Evolutionary conservation across 495 filamentous ascomycete species (phyloP).

Genomic region (Penicillium egyptiacum): DNA sequence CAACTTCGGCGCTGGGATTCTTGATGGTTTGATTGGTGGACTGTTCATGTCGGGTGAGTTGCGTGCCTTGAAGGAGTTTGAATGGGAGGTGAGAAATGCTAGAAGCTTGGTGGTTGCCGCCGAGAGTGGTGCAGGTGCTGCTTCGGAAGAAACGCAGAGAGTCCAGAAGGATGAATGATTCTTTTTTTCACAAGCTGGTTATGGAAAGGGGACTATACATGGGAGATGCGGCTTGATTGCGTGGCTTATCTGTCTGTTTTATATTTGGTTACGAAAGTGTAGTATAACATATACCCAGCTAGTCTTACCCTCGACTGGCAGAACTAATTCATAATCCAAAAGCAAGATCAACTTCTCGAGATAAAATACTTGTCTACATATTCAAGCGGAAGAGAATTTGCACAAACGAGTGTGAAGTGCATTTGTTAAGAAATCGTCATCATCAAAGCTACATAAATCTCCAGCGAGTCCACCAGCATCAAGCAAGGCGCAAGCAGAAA

Average conservation of each 20-base stretch:
- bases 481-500: constrained; percentile 11
- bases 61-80: constrained; percentile 84
- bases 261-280: neutral
- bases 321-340: constrained; percentile 13
- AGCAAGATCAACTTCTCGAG: neutral
- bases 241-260: neutral
- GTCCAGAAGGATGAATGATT: constrained; percentile 8
- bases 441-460: constrained; percentile 7
- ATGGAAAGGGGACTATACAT: neutral
- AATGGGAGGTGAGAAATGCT: constrained; percentile 85
- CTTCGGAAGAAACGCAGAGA: constrained; percentile 5
- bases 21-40: constrained; percentile 83
- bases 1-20: constrained; percentile 68
- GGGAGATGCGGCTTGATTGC: neutral
- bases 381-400: neutral
- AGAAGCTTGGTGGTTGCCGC: constrained; percentile 37
- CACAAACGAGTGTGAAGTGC: constrained; percentile 27
- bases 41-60: constrained; percentile 84
- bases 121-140: constrained; percentile 10
- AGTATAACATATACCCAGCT: neutral
- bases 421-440: constrained; percentile 16
- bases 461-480: constrained; percentile 5
- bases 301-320: neutral
- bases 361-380: neutral
- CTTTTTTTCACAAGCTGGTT: neutral